phyloP scores from a whole-genome alignment of 1,284 basidiomycete species.

The Meira nashicola region DNA sequence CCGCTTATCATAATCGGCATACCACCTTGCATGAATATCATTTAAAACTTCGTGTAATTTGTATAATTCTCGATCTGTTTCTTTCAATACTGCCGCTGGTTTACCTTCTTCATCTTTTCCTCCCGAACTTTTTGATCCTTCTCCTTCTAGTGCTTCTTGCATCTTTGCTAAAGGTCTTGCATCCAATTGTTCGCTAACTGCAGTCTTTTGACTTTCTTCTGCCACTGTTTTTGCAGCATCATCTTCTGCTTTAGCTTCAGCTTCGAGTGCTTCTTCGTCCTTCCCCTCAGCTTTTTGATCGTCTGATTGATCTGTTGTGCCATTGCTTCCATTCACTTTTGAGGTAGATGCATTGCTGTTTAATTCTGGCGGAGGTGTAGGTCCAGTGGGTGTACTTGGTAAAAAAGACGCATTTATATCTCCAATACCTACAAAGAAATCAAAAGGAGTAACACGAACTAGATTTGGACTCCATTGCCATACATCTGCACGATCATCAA shows the following conservation, averaged over 20 bases:
- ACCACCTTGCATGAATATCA: slow-evolving; percentile 73
- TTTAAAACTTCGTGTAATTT: slow-evolving; percentile 72
- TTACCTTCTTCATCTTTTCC: neutral
- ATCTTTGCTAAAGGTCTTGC: slow-evolving; percentile 80
- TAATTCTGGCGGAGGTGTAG: slow-evolving; percentile 11
- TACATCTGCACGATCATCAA: slow-evolving; percentile 94
- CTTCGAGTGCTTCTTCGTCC: slow-evolving; percentile 11
- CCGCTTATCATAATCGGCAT: slow-evolving; percentile 47
- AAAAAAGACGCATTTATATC: slow-evolving; percentile 94
- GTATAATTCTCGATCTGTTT: slow-evolving; percentile 78
- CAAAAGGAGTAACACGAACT: slow-evolving; percentile 91
- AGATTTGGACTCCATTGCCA: slow-evolving; percentile 93
- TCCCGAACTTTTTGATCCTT: neutral
- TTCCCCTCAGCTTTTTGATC: neutral
- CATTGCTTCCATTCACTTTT: slow-evolving; percentile 3
- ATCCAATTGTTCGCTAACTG: slow-evolving; percentile 76
- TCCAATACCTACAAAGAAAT: slow-evolving; percentile 97
- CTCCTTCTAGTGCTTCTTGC: slow-evolving; percentile 60
- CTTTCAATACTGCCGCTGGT: slow-evolving; percentile 67
- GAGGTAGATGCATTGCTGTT: slow-evolving; percentile 1
- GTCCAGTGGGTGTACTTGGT: slow-evolving; percentile 59
- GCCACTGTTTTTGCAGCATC: slow-evolving; percentile 12
- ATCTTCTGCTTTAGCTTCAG: slow-evolving; percentile 7
- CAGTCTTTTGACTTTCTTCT: slow-evolving; percentile 40
- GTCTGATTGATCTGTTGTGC: neutral